Evolutionary conservation across 495 filamentous ascomycete species (phyloP).

Genomic region (Neurospora intermedia): DNA sequence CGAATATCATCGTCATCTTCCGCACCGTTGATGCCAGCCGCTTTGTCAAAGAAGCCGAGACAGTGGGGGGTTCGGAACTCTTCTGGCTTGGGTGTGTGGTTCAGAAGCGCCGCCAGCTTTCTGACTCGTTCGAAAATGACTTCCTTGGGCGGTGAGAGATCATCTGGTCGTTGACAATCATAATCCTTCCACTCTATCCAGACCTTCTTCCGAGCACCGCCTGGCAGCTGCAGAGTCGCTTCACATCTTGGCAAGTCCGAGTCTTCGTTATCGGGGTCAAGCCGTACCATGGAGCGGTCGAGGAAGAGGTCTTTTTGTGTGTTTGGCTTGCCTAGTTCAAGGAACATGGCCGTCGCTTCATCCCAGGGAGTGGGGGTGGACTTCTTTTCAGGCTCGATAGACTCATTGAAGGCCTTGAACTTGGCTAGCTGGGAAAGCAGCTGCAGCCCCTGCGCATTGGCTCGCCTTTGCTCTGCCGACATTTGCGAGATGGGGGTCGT

Average conservation of each 20-base stretch:
- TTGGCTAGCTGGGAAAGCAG: conserved; percentile 31
- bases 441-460: conserved; percentile 24
- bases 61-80: conserved; percentile 35
- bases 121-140: conserved; percentile 27
- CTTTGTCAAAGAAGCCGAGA: conserved; percentile 34
- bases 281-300: conserved; percentile 19
- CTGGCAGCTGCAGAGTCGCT: conserved; percentile 19
- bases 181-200: conserved; percentile 42
- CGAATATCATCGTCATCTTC: conserved; percentile 23
- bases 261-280: conserved; percentile 19
- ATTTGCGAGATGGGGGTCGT: conserved; percentile 13
- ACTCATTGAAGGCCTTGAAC: conserved; percentile 39
- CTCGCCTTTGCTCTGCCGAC: conserved; percentile 17
- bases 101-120: conserved; percentile 29
- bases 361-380: conserved; percentile 11
- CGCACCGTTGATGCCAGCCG: conserved; percentile 7
- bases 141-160: conserved; percentile 20
- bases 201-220: conserved; percentile 19
- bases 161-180: conserved; percentile 22
- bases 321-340: conserved; percentile 23
- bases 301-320: conserved; percentile 21
- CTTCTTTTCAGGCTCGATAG: conserved; percentile 24
- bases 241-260: conserved; percentile 25
- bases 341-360: conserved; percentile 18
- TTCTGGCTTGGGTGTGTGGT: conserved; percentile 31